Evolutionary conservation across 2,329 filamentous ascomycete genomes (phyloP), one percentile per base, ranked within the genome.

Genomic region (Knufia fluminis): DNA sequence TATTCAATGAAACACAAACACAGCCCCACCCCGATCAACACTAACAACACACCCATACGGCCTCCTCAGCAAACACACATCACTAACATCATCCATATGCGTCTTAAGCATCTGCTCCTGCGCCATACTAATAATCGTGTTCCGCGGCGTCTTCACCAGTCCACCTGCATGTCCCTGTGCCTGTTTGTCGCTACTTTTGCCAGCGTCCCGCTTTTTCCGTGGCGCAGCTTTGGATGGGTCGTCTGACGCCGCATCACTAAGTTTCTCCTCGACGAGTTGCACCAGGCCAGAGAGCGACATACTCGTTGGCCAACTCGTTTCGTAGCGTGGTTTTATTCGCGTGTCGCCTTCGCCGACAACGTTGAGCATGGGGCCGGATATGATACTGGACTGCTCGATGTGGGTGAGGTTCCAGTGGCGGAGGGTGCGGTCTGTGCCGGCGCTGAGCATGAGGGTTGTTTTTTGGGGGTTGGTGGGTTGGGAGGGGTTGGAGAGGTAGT

Each of bases 1-100:
- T 35, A 23, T 12, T 65, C 64, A 82, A 63, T 79, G 77, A 64
- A 80, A 94, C 47, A 96, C 82, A 73, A 92, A 94, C 40, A 97
- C 81, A 64, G 91, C 83, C 0, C 92, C 92, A 33, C 83, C 86
- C 59, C 91, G 76, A 71, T 98, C 92, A 48, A 85, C 90, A 57
- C 86, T 94, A 44, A 97, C 75, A 28, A 90, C 85, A 87, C 97
- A 96, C 3, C 85, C 85, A 66, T 94, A 96, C 20, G 92, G 92
- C 56, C 79, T 75, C 70, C 96, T 88, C 58, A 98, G 67, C 61
- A 97, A 70, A n/a, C 85, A 85, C 57, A 96, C 82, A 68, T 97
- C 91, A 61, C 86, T 78, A 52, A 98, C 82, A 2, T 82, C 82
- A 68, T 98, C 92, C 60, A 96, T 67, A 68, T 98, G 92, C 51